phyloP scores from a whole-genome alignment of 129 eudicot species.

The Flaveria trinervia region DNA sequence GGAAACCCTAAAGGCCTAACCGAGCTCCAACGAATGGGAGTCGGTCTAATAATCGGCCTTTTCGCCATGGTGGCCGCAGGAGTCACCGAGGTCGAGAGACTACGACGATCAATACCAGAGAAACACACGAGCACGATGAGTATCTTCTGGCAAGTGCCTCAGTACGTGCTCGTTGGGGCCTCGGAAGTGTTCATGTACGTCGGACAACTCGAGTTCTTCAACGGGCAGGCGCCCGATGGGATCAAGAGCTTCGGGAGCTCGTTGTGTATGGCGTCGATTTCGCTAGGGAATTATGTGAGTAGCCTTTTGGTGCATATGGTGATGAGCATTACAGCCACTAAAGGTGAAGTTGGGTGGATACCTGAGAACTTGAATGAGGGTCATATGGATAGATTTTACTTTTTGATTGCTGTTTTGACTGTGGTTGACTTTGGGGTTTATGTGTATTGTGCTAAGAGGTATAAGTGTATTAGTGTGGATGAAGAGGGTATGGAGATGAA shows the following conservation, averaged over 20 bases:
- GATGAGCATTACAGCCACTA: constrained; percentile 53
- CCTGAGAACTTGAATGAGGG: constrained; percentile 61
- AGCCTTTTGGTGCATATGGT: constrained; percentile 68
- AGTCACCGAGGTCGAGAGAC: constrained; percentile 57
- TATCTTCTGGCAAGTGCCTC: constrained; percentile 88
- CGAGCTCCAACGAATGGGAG: constrained; percentile 88
- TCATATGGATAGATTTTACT: constrained; percentile 79
- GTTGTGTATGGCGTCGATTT: constrained; percentile 84
- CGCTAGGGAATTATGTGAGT: constrained; percentile 72
- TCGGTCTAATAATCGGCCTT: constrained; percentile 67
- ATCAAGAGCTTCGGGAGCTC: constrained; percentile 90
- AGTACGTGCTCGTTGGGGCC: constrained; percentile 76
- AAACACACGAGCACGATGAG: constrained; percentile 42
- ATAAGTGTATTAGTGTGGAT: constrained; percentile 43
- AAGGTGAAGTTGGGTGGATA: constrained; percentile 61
- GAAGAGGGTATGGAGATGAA: constrained; percentile 29
- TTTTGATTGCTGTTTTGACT: constrained; percentile 55
- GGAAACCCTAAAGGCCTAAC: constrained; percentile 67
- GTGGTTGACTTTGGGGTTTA: constrained; percentile 57
- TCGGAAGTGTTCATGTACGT: constrained; percentile 91
- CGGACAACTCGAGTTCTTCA: constrained; percentile 79
- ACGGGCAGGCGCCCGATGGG: constrained; percentile 85
- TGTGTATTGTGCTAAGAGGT: constrained; percentile 63
- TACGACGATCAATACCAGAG: constrained; percentile 35
- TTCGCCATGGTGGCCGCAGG: constrained; percentile 79